Evolutionary conservation across 495 filamentous ascomycete species (phyloP), one percentile per base, ranked within the genome.

Genomic region (Penicillium pancosmium): DNA sequence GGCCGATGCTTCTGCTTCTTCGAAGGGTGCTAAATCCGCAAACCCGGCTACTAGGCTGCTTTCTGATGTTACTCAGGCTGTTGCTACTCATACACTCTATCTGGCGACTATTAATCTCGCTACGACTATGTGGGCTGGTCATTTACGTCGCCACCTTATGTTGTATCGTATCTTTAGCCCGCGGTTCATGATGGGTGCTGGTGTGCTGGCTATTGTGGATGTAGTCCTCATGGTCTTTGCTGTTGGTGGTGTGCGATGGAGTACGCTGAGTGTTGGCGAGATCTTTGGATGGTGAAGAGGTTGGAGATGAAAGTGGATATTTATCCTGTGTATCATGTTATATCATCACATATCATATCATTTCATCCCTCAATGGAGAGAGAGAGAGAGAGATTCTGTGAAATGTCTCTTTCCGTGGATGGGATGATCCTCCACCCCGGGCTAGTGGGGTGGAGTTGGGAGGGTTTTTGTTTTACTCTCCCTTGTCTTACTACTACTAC

Each of bases 111-210:
- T 97, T 66, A 86, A 87, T 36, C 75, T 94, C 11, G 90, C 91
- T 0, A 96, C 91, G 4, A 92, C 89, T 60, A 86, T 90, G 73
- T 96, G 91, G 88, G 91, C 93, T 0, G 92, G 90, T 7, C 84
- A 90, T 65, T 76, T 99, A 52, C 78, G 95, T 38, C 81, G 94
- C 50, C 94, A 99, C 76, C 78, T 98, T 48, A 98, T 98, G 95
- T 79, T 98, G 33, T 97, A 93, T 74, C 85, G 95, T n/a, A 91
- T 98, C 52, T 98, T 98, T 64, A 86, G 79, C 70, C 94, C 94
- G 34, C 71, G 92, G 36, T 98, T 92, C 72, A 91, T 98, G 91
- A 83, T 90, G 61, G 91, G 89, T 2, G 89, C 89, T 0, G 77
- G 78, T 2, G 85, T 88, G 36, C 61, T 97, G 52, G 63, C 91